phyloP scores from a whole-genome alignment of 1,284 basidiomycete species.

The Irpex sp. region DNA sequence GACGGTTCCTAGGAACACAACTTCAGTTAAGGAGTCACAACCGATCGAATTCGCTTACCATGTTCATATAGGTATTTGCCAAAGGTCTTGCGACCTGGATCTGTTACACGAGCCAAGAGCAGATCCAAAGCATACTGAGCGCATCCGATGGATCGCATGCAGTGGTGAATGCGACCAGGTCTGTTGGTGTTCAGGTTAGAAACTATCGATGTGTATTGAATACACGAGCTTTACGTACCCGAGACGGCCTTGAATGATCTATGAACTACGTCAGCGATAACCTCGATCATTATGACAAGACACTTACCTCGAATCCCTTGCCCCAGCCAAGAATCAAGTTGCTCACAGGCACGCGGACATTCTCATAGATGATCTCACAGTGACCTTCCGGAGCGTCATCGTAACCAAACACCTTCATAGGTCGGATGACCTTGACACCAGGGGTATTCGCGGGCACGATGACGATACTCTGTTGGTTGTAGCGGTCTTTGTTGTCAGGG shows the following conservation, averaged over 20 bases:
- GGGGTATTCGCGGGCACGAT: constrained; percentile 85
- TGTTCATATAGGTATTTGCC: constrained; percentile 90
- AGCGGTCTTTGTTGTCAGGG: constrained; percentile 61
- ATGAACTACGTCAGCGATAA: not conserved
- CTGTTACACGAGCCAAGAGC: constrained; percentile 89
- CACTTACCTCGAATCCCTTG: constrained; percentile 76
- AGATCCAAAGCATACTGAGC: constrained; percentile 84
- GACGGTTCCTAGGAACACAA: constrained; percentile 60
- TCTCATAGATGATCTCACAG: constrained; percentile 91
- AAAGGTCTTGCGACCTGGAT: constrained; percentile 87
- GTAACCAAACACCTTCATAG: constrained; percentile 91
- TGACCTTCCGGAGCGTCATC: constrained; percentile 96
- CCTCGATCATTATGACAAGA: not conserved
- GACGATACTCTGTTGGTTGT: constrained; percentile 90
- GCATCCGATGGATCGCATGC: constrained; percentile 93
- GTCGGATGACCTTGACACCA: constrained; percentile 86
- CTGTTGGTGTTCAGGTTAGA: constrained; percentile 1
- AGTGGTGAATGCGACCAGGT: constrained; percentile 96
- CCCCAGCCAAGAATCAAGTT: constrained; percentile 94
- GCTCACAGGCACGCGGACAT: constrained; percentile 81
- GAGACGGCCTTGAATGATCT: constrained; percentile 96
- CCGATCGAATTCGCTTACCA: constrained; percentile 41
- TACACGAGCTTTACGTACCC: constrained; percentile 48
- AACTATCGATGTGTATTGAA: not conserved
- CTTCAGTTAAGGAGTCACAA: not conserved